These are phyloP conservation scores for Globisporangium radiosum DNA, from an alignment of 352 stramenopile genomes.

Conservation along the genomic window DNA sequence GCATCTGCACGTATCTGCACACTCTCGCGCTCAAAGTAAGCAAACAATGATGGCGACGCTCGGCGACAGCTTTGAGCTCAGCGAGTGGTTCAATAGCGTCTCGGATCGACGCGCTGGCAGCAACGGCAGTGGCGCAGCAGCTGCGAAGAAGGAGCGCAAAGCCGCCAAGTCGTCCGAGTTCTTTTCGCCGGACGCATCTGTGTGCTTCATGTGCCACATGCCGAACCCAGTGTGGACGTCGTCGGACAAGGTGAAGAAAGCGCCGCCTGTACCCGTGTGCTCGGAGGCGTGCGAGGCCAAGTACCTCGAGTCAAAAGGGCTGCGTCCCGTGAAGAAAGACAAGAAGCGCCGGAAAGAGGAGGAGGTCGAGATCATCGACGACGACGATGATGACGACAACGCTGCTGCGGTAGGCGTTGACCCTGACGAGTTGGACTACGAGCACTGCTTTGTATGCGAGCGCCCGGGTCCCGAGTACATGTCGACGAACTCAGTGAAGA, in stretches of 20 bases:
- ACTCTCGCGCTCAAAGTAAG: too few species aligned
- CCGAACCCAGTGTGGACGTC: slow-evolving; percentile 63
- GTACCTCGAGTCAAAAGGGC: slow-evolving; percentile 47
- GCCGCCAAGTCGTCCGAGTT: slow-evolving; percentile 23
- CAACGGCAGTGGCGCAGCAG: slow-evolving; percentile 11
- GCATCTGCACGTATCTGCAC: not conserved
- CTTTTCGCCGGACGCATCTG: slow-evolving; percentile 8
- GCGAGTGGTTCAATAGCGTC: slow-evolving; percentile 72
- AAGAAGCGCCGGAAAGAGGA: slow-evolving; percentile 12
- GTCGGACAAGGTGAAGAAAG: slow-evolving; percentile 46
- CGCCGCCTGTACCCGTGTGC: slow-evolving; percentile 51
- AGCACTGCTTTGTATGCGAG: slow-evolving; percentile 61
- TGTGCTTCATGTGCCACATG: slow-evolving; percentile 55
- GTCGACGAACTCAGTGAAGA: slow-evolving; percentile 48
- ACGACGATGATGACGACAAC: slow-evolving; percentile 13
- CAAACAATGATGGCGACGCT: slow-evolving; percentile 21
- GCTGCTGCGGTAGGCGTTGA: not conserved
- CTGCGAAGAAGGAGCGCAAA: slow-evolving; percentile 23
- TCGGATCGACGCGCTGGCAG: slow-evolving; percentile 10
- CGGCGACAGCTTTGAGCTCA: slow-evolving; percentile 66
- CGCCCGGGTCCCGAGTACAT: slow-evolving; percentile 55
- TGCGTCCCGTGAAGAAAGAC: slow-evolving; percentile 23
- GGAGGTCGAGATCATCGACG: slow-evolving; percentile 5
- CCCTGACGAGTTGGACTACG: slow-evolving; percentile 17
- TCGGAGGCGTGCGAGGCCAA: slow-evolving; percentile 45